Conservation (phyloP, 805 yeast species). For the Schwanniomyces sp. region DNA sequence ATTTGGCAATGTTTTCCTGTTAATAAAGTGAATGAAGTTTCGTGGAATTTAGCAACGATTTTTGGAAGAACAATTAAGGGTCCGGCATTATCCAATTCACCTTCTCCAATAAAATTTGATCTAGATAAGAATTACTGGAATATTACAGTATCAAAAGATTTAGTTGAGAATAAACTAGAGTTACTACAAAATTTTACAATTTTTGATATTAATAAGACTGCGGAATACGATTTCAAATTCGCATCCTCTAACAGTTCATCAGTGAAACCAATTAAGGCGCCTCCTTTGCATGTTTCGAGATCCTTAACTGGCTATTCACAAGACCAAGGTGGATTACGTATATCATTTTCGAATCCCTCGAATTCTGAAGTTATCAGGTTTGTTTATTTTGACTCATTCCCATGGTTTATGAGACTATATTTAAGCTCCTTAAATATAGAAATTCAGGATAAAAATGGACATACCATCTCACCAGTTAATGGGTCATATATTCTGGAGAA, state of each 20-base stretch:
- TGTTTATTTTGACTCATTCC: constrained; percentile 75
- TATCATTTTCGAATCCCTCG: constrained; percentile 71
- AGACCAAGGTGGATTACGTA: constrained; percentile 85
- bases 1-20: constrained; percentile 78
- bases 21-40: constrained; percentile 46
- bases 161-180: not conserved
- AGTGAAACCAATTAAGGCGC: constrained; percentile 48
- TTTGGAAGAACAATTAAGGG: constrained; percentile 73
- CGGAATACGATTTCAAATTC: constrained; percentile 37
- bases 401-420: constrained; percentile 90
- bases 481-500: constrained; percentile 45
- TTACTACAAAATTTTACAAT: not conserved
- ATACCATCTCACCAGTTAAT: constrained; percentile 15
- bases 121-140: constrained; percentile 49
- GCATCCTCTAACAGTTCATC: constrained; percentile 45
- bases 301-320: constrained; percentile 91
- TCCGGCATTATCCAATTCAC: constrained; percentile 54
- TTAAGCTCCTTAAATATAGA: constrained; percentile 61
- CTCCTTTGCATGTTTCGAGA: constrained; percentile 75
- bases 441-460: constrained; percentile 22
- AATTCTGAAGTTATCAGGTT: constrained; percentile 44
- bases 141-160: constrained; percentile 13
- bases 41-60: constrained; percentile 58
- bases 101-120: constrained; percentile 44
- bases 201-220: constrained; percentile 16